Percentiles rank a stretch among this genome's conserved stretches.
phyloP scores from a whole-genome alignment of 108 stramenopile genomes.

The Nitzschia inconspicua region DNA sequence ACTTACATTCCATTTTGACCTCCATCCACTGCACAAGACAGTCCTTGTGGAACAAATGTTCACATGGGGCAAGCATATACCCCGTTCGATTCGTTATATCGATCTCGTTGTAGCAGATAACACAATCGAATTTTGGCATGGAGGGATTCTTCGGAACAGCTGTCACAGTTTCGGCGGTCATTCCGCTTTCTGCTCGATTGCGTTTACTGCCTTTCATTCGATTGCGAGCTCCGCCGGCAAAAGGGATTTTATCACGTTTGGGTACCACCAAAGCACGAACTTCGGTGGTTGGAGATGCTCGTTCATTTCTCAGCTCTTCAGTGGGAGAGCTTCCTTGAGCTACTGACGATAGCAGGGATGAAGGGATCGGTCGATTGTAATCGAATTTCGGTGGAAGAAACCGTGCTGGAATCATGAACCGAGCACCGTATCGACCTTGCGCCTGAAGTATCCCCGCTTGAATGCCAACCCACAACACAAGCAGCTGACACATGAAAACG shows the following conservation, averaged over 20 bases:
- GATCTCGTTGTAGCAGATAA: constrained; percentile 90
- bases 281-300: constrained; percentile 4
- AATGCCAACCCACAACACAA: constrained; percentile 82
- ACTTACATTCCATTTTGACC: constrained; percentile 96
- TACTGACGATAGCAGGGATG: constrained; percentile 46
- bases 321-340: constrained; percentile 2
- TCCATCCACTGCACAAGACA: constrained; percentile 97
- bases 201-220: constrained; percentile 39
- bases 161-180: constrained; percentile 30
- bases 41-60: constrained; percentile 91
- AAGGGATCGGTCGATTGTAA: constrained; percentile 88
- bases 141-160: not conserved
- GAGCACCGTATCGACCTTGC: constrained; percentile 82
- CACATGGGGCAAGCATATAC: constrained; percentile 97
- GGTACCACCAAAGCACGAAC: not conserved
- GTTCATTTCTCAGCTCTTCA: constrained; percentile 13
- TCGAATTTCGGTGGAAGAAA: constrained; percentile 93
- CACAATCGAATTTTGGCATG: constrained; percentile 63
- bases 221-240: constrained; percentile 45
- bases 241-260: constrained; percentile 15
- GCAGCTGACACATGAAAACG: constrained; percentile 51
- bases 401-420: constrained; percentile 90
- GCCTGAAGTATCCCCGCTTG: constrained; percentile 79
- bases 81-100: constrained; percentile 53
- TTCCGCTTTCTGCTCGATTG: not conserved